Base-by-base conservation (phyloP, 208 protist species). In the Wallacemonas collosoma region DNA sequence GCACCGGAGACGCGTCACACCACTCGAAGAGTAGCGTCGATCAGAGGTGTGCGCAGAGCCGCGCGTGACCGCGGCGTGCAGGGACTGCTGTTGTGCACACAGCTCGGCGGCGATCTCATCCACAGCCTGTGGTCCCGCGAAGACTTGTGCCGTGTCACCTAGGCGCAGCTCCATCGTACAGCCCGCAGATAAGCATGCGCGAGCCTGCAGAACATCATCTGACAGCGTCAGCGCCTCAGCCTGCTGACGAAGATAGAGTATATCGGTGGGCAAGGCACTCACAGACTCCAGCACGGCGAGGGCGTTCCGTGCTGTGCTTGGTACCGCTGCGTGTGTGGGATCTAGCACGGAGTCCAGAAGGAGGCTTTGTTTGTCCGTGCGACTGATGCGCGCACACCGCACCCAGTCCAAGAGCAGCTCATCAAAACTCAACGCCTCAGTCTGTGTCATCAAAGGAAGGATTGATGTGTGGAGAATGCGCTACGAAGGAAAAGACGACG, bases 51-150 rank as follows among this genome's bases (percentile, higher is more conserved):
- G 65, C 68, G 48, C 58, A 11, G 35, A 62, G 68, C 75, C 76
- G 72, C n/a, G 71, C 72, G 2, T 69, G n/a, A 38, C 77, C 36
- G 73, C 61, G 2, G 71, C 54, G 63, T 76, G 71, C 41, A 88
- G 68, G 14, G 83, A 78, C 44, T 85, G 80, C 58, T 88, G 83
- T 62, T 85, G 82, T 44, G 81, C 76, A 63, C 75, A 85, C 41
- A 84, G 76, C 57, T 91, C 83, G 60, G 81, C 75, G 17, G 78
- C 73, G 35, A 89, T 55, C 26, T 68, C 80, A 54, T 80, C 81
- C 55, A 84, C 81, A 35, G 83, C 72, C 9, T 77, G 71, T 38
- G 76, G 35, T 12, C 69, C 54, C 40, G 57, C 76, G 58, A 54
- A 50, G 14, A 71, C 9, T 3, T 64, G 54, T 40, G 67, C 60